Evolutionary conservation across 2,329 filamentous ascomycete species (phyloP).

Genomic region (Nemania sp.): DNA sequence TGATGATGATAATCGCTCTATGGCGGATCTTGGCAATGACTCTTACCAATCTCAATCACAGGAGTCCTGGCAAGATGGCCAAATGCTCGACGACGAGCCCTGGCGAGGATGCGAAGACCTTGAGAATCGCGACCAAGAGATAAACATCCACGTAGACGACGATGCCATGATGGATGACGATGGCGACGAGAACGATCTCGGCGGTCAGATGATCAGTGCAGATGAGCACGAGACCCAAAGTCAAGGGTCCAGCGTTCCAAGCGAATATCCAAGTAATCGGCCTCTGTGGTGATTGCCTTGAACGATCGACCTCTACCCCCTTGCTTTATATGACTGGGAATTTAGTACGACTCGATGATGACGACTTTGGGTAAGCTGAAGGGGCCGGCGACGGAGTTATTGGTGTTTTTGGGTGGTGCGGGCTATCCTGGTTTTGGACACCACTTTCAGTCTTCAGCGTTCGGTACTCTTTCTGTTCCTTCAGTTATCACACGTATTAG

Average conservation of each 20-base stretch:
- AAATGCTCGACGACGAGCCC: constrained; percentile 55
- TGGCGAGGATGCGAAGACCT: constrained; percentile 62
- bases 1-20: constrained; percentile 35
- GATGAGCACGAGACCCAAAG: constrained; percentile 28
- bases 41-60: constrained; percentile 29
- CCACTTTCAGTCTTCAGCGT: constrained; percentile 6
- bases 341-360: background rate
- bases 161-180: constrained; percentile 34
- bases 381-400: constrained; percentile 18
- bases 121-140: constrained; percentile 54
- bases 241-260: constrained; percentile 35
- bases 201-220: constrained; percentile 10
- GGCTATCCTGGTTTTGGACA: background rate
- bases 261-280: constrained; percentile 38
- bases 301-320: constrained; percentile 33
- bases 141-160: constrained; percentile 33
- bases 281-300: too few relatives aligned
- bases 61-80: constrained; percentile 38
- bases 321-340: background rate
- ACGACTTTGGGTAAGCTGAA: background rate
- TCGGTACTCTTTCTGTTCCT: background rate
- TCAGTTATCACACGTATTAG: constrained; percentile 1
- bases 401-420: background rate
- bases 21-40: constrained; percentile 35
- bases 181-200: too few relatives aligned